These are phyloP conservation scores for Neobulgaria alba DNA, from an alignment of 2,329 filamentous ascomycete species.

Conservation along the genomic window DNA sequence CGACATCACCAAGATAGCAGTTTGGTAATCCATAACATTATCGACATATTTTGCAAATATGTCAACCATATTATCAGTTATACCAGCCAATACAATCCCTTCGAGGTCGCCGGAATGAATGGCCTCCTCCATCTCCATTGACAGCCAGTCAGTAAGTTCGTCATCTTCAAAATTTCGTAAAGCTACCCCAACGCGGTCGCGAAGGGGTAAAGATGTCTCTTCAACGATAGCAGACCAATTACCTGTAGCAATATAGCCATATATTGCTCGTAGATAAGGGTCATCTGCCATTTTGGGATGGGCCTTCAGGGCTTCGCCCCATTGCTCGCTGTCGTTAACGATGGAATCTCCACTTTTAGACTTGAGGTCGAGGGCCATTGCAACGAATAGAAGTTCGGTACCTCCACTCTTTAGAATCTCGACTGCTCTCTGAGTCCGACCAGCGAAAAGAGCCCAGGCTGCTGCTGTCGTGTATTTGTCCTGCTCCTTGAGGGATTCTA, in stretches of 20 bases:
- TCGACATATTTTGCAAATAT: conserved; percentile 68
- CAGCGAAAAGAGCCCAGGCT: conserved; percentile 66
- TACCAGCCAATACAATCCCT: conserved; percentile 68
- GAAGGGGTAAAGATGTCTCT: conserved; percentile 63
- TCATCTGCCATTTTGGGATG: conserved; percentile 48
- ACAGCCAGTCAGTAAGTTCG: conserved; percentile 58
- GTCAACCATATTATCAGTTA: conserved; percentile 64
- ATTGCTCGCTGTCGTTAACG: conserved; percentile 25
- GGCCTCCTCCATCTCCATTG: conserved; percentile 52
- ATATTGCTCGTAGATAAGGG: conserved; percentile 71
- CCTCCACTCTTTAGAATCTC: conserved; percentile 62
- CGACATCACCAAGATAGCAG: conserved; percentile 65
- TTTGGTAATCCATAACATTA: conserved; percentile 71
- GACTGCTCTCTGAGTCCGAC: conserved; percentile 59
- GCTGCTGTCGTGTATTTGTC: conserved; percentile 65
- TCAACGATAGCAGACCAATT: conserved; percentile 69
- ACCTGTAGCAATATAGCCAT: conserved; percentile 66
- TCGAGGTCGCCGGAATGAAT: conserved; percentile 63
- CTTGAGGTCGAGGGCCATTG: conserved; percentile 54
- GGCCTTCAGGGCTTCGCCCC: conserved; percentile 22
- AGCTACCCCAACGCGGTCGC: conserved; percentile 67
- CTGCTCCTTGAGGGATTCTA: conserved; percentile 38
- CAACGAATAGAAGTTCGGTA: conserved; percentile 59
- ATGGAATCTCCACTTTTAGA: conserved; percentile 38
- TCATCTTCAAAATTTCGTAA: conserved; percentile 56